These are phyloP conservation scores for Macrophomina tecta DNA, from an alignment of 2,329 filamentous ascomycete species.

Conservation along the genomic window DNA sequence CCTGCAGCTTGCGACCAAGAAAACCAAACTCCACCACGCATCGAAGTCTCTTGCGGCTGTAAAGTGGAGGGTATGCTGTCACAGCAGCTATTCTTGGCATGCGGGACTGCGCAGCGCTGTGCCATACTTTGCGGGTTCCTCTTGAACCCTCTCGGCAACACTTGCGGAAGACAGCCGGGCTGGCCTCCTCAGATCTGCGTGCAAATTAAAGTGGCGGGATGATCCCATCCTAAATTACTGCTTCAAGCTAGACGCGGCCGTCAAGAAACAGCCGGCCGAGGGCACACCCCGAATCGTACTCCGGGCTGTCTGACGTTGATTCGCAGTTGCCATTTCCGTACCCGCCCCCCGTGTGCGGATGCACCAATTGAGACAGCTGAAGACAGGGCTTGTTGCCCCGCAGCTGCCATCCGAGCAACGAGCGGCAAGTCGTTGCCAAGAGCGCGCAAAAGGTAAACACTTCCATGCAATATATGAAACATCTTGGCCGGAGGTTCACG, in stretches of 20 bases:
- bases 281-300: not conserved
- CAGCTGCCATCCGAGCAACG: not conserved
- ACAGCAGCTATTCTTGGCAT: not conserved
- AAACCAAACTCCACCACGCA: not conserved
- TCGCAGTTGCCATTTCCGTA: not conserved
- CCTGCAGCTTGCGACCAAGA: not conserved
- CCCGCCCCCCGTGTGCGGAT: not conserved
- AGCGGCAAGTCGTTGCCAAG: not conserved
- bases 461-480: not conserved
- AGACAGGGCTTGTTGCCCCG: not conserved
- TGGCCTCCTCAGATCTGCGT: not conserved
- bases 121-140: not conserved
- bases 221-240: not conserved
- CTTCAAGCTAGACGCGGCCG: not conserved
- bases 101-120: not conserved
- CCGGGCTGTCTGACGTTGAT: not conserved
- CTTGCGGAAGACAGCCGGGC: not conserved
- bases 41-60: not conserved
- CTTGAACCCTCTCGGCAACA: not conserved
- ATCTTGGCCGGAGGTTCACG: conserved; percentile 1
- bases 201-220: not conserved
- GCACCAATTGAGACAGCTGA: not conserved
- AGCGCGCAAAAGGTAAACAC: not conserved
- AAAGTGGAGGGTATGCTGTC: not conserved
- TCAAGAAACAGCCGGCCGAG: not conserved